Base-by-base conservation (phyloP, 2,329 filamentous ascomycete species). In the Fusarium lateritium region DNA sequence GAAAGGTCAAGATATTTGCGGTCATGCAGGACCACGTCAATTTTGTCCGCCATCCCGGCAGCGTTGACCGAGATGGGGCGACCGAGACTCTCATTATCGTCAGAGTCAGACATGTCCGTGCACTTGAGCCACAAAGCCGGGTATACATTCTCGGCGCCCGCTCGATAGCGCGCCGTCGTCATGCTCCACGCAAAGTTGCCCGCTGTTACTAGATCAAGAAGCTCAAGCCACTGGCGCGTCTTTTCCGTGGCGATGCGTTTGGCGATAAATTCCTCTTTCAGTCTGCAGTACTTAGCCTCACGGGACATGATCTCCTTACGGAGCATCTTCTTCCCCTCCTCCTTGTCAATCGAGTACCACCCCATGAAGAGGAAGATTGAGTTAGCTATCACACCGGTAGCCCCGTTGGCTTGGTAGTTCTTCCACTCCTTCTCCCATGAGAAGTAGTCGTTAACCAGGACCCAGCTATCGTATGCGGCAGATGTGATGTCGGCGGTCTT, bases 381-480 rank as follows among this genome's bases (percentile, higher is more conserved):
- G 28, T 47, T 47, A 13, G 45, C 45, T 17, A 47, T 47, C 28
- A 36, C 31, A 4, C 45, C 45, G 2, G 28, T 47, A 2, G 45
- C 28, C 17, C 45, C 45, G 19, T 36, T 47, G 7, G 45, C 19
- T 24, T 47, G 31, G 14, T 47, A 7, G 31, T 47, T 47, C 28
- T 19, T 47, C 45, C 45, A 47, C 22, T 47, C 45, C 17, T 47
- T 47, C 31, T 47, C 45, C 45, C 45, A 47, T 2, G 45, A 47
- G 2, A 47, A 47, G 45, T 47, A 47, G 31, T 47, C 45, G 10
- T 47, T 47, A 13, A 47, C 45, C 19, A 47, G 14, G 5, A 34
- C 45, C 45, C 45, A 47, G 7, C 17, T 15, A 7, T 36, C 45
- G 31, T 36, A 36, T 6, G 45, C 45, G 6, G 31, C 45, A 9